Evolutionary conservation across 2,329 filamentous ascomycete species (phyloP).

Genomic region (Nigrograna mackinnonii): DNA sequence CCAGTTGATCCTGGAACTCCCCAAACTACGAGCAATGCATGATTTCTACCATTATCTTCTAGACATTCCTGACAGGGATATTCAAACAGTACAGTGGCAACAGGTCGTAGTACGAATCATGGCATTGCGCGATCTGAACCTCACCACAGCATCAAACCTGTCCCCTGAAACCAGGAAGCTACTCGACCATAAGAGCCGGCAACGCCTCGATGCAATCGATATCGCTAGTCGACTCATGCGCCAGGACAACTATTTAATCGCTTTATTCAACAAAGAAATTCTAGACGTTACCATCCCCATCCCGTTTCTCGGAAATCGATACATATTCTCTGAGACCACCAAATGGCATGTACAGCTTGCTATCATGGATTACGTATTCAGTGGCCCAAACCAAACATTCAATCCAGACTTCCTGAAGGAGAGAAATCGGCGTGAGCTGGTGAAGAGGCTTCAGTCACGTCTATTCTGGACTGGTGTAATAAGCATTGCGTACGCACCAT

Average conservation of each 20-base stretch:
- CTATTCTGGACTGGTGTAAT: slow-evolving; percentile 84
- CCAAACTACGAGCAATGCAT: slow-evolving; percentile 74
- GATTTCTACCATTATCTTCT: slow-evolving; percentile 85
- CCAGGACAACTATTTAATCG: slow-evolving; percentile 95
- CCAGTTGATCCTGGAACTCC: slow-evolving; percentile 73
- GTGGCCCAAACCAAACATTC: slow-evolving; percentile 78
- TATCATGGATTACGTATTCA: slow-evolving; percentile 92
- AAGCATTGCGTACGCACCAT: slow-evolving; percentile 84
- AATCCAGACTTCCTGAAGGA: slow-evolving; percentile 84
- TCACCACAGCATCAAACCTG: slow-evolving; percentile 72
- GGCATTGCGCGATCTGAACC: slow-evolving; percentile 80
- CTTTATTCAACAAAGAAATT: slow-evolving; percentile 95
- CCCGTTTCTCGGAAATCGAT: slow-evolving; percentile 77
- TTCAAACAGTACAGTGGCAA: slow-evolving; percentile 95
- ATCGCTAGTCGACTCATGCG: slow-evolving; percentile 98
- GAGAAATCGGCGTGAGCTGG: slow-evolving; percentile 76
- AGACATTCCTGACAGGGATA: slow-evolving; percentile 81
- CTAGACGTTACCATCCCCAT: slow-evolving; percentile 84
- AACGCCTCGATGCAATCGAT: slow-evolving; percentile 92
- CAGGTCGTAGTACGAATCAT: slow-evolving; percentile 86
- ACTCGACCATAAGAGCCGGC: slow-evolving; percentile 84
- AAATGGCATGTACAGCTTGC: slow-evolving; percentile 92
- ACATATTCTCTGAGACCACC: slow-evolving; percentile 85
- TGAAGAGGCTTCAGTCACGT: slow-evolving; percentile 74
- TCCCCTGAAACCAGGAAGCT: slow-evolving; percentile 63